Base-by-base conservation (phyloP, 2,329 filamentous ascomycete species). In the Teratosphaeria zuluensis region DNA sequence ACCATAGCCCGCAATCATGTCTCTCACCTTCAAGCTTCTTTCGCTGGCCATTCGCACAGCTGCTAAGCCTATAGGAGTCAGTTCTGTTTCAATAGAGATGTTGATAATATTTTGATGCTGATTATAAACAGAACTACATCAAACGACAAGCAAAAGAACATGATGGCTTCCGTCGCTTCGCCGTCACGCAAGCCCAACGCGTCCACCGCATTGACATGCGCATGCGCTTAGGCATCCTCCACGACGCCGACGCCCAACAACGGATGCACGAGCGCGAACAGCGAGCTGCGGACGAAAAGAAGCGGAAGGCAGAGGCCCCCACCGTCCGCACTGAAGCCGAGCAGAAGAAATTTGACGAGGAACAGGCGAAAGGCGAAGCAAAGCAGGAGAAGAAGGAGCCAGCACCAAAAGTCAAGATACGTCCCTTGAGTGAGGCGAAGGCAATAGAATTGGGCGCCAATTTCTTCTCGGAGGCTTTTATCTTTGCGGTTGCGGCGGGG, bases 361-460 rank as follows among this genome's bases (percentile, higher is more conserved):
- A 85, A 61, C 79, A 78, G 79, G 64, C 62, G 11, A 60, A 64
- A 55, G 61, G 58, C 69, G 76, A 62, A 72, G 77, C 59, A 35
- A 62, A 63, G 9, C 64, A 57, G 53, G 64, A 62, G 74, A 80
- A 56, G 75, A 78, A 53, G 78, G 80, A 61, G 72, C 76, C 75
- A 54, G 24, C 51, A 61, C 67, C 48, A 64, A 76, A 67, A 69
- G 70, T 70, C 48, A 75, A 75, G 58, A 87, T 88, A 58, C 76
- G 84, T 52, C 85, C 85, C 7, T 74, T 88, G 11, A 83, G 82
- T 2, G 85, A 88, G 68, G 78, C 81, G 12, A 86, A 87, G 65
- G 85, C 85, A 0, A 87, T 88, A 57, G 85, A 88, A 68, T 80
- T 81, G 42, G 85, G 85, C 3, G 85, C 85, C 3, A 87, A 85